Base-by-base conservation (phyloP, 2,329 filamentous ascomycete species). In the Stromatinia cepivora region DNA sequence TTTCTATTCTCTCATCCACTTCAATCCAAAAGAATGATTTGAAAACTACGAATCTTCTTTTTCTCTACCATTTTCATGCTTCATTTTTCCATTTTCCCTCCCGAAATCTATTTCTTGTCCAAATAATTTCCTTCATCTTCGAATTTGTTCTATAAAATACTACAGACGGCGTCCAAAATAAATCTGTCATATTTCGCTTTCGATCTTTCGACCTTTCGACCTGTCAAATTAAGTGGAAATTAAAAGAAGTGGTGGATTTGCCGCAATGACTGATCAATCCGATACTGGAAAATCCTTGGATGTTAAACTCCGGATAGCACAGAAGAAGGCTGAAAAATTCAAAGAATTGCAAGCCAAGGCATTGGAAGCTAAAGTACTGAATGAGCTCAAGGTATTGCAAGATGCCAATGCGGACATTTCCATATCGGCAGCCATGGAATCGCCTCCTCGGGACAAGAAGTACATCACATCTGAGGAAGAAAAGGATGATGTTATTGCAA, bases 201-300 rank as follows among this genome's bases (percentile, higher is more conserved):
- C 22, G 59, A 62, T 62, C 28, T 50, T 50, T 50, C 15, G 59
- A 63, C 22, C 28, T 50, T 50, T 50, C 15, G 59, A 63, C 22
- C 25, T 52, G n/a, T 52, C 61, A 52, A 39, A 28, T 52, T 17
- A 13, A 36, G 61, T 39, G 31, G 61, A 63, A 28, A 52, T 63
- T 63, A 39, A 52, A 4, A 42, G 10, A 22, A 36, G 20, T 57
- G 34, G 10, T 39, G 54, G 45, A 48, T 63, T 50, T 28, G 1
- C 17, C 17, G 7, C 22, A 11, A 63, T 63, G 61, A 36, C n/a
- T 17, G 31, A 52, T 45, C 28, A 22, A 56, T 22, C 15, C 10
- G 8, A 57, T 57, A 8, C 34, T 25, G 54, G 31, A 22, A 25
- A 25, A 6, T 6, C 20, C 9, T 34, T 36, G n/a, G 31, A 63